Evolutionary conservation across 441 rosid species (phyloP).

Genomic region (Corymbia citriodora): DNA sequence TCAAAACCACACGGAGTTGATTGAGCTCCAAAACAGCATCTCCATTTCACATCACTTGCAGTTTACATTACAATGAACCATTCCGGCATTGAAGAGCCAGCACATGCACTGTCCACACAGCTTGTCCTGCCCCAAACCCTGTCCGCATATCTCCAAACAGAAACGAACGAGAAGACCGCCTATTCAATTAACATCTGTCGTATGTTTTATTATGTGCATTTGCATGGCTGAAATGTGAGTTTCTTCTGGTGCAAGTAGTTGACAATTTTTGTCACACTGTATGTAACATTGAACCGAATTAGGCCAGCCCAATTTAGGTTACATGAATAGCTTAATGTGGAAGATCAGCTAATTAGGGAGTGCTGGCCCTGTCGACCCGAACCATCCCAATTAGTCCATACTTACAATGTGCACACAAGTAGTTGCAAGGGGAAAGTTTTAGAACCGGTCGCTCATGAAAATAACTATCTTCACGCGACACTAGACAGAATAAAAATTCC

Average conservation of each 20-base stretch:
- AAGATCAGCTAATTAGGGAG: neutral
- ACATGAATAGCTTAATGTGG: neutral
- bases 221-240: neutral
- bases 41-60: neutral
- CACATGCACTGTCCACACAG: neutral
- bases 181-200: neutral
- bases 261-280: neutral
- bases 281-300: neutral
- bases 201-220: neutral
- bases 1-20: neutral
- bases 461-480: neutral
- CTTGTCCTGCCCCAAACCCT: neutral
- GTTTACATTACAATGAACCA: neutral
- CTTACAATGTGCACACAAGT: neutral
- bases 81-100: neutral
- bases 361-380: neutral
- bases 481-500: neutral
- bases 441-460: neutral
- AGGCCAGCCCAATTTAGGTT: neutral
- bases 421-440: neutral
- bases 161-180: neutral
- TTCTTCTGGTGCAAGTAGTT: neutral
- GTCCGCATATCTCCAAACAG: neutral
- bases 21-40: neutral
- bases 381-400: neutral